phyloP scores from a whole-genome alignment of 202 grass and related monocot species.

The Schoenoplectus triqueter region DNA sequence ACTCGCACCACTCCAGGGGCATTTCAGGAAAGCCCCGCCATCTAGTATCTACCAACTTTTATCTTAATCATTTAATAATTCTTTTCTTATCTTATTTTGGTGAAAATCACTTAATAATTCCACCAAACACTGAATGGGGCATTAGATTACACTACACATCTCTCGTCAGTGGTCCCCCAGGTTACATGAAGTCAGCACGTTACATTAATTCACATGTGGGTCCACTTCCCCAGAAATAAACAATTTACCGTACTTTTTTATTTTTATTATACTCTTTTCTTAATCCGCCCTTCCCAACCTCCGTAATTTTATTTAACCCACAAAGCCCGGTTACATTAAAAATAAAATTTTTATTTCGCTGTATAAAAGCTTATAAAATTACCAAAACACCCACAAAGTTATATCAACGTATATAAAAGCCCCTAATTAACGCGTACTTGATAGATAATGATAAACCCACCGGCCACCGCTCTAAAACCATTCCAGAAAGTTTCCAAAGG shows the following conservation, averaged over 20 bases:
- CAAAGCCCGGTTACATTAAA: constrained; percentile 7
- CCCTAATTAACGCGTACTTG: neutral
- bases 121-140: neutral
- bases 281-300: neutral
- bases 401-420: neutral
- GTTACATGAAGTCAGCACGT: neutral
- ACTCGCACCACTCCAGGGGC: neutral
- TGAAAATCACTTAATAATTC: neutral
- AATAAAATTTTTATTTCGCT: no score
- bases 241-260: constrained; percentile 26
- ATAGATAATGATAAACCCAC: neutral
- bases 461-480: neutral
- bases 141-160: neutral
- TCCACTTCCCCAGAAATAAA: constrained; percentile 17
- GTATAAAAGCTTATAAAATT: constrained; percentile 6
- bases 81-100: neutral
- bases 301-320: neutral
- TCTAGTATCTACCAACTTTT: neutral
- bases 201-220: neutral
- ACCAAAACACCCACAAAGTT: neutral
- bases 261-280: neutral
- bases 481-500: constrained; percentile 19
- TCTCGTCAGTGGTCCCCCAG: neutral
- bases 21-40: neutral
- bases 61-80: neutral